These are phyloP conservation scores for Blastobotrys muscicola DNA, from an alignment of 805 yeast species.

Conservation along the genomic window DNA sequence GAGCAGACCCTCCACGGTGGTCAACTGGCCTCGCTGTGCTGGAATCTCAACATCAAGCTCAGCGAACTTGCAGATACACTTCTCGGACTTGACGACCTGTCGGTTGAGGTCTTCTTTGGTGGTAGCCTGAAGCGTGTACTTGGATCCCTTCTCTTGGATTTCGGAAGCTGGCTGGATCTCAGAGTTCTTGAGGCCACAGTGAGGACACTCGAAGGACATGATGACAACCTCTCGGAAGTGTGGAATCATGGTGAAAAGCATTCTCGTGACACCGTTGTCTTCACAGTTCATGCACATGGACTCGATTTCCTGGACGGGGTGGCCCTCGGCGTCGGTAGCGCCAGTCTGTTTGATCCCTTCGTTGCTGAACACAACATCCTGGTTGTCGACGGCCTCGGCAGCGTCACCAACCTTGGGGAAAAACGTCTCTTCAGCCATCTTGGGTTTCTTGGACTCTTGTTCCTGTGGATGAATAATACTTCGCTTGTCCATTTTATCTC, in stretches of 20 bases:
- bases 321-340: slow-evolving; percentile 75
- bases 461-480: too few relatives aligned
- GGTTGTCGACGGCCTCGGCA: slow-evolving; percentile 36
- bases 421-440: slow-evolving; percentile 2
- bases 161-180: slow-evolving; percentile 95
- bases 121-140: slow-evolving; percentile 62
- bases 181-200: slow-evolving; percentile 82
- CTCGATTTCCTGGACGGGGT: slow-evolving; percentile 91
- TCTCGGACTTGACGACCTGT: slow-evolving; percentile 86
- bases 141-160: slow-evolving; percentile 81
- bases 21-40: slow-evolving; percentile 85
- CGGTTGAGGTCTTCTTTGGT: slow-evolving; percentile 66
- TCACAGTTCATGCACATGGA: slow-evolving; percentile 95
- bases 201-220: slow-evolving; percentile 94
- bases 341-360: slow-evolving; percentile 40
- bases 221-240: slow-evolving; percentile 81
- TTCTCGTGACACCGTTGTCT: slow-evolving; percentile 70
- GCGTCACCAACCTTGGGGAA: slow-evolving; percentile 40
- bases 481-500: too few relatives aligned
- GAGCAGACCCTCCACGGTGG: slow-evolving; percentile 85
- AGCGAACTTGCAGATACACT: slow-evolving; percentile 66
- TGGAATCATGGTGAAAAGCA: slow-evolving; percentile 83
- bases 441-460: neutral
- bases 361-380: slow-evolving; percentile 26
- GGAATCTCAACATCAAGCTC: slow-evolving; percentile 93